A percentile compares a stretch with the other conserved stretches of the same genome.
These are phyloP conservation scores for Suhomyces wounanorum DNA, from an alignment of 1,139 yeast genomes.

Conservation along the genomic window DNA sequence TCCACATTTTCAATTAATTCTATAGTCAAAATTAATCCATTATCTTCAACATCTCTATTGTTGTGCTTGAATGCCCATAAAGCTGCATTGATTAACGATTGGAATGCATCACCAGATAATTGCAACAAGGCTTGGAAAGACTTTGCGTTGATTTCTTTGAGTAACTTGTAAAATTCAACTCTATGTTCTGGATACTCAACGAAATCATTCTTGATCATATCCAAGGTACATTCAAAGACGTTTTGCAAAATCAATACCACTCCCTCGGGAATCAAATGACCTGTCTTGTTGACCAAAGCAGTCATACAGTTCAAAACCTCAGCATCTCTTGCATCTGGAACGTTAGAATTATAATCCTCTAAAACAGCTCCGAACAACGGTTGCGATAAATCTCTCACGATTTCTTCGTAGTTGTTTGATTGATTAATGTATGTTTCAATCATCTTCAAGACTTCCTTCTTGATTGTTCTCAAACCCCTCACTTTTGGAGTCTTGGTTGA, in stretches of 20 bases:
- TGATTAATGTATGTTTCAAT: constrained; percentile 86
- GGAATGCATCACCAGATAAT: constrained; percentile 90
- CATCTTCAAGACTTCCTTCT: constrained; percentile 88
- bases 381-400: constrained; percentile 79
- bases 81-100: constrained; percentile 87
- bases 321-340: constrained; percentile 97
- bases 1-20: constrained; percentile 86
- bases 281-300: constrained; percentile 83
- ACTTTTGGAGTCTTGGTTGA: constrained; percentile 96
- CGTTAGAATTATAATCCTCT: constrained; percentile 85
- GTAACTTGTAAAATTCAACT: constrained; percentile 88
- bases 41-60: constrained; percentile 91
- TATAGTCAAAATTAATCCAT: constrained; percentile 78
- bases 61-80: constrained; percentile 98
- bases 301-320: constrained; percentile 96
- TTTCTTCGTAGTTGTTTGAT: constrained; percentile 84
- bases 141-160: constrained; percentile 82
- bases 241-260: constrained; percentile 84
- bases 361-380: constrained; percentile 84
- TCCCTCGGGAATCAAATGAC: constrained; percentile 86
- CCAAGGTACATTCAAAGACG: constrained; percentile 91
- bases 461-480: constrained; percentile 92
- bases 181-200: constrained; percentile 98
- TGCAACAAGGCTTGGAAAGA: constrained; percentile 85
- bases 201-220: constrained; percentile 93